Evolutionary conservation across 208 protist genomes (phyloP).

Genomic region (Naegleria gruberi): DNA sequence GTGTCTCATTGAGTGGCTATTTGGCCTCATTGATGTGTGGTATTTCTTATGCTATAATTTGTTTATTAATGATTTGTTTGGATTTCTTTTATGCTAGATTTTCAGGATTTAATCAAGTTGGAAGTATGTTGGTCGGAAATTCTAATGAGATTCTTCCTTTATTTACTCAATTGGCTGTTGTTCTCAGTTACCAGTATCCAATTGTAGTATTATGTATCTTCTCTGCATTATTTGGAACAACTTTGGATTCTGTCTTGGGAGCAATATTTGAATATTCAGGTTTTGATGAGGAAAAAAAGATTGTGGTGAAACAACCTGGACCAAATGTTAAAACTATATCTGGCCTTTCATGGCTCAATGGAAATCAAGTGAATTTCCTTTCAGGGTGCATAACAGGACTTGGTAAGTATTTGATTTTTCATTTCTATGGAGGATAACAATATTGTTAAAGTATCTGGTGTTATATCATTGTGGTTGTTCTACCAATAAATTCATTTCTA

Average conservation of each 20-base stretch:
- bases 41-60: not conserved
- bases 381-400: not conserved
- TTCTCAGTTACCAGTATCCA: not conserved
- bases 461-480: too few species aligned
- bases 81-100: not conserved
- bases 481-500: too few species aligned
- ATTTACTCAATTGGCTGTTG: not conserved
- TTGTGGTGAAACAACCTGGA: not conserved
- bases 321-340: not conserved
- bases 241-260: not conserved
- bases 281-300: not conserved
- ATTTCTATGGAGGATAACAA: too few species aligned
- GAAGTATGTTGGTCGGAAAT: not conserved
- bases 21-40: not conserved
- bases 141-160: not conserved
- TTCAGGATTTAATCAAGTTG: not conserved
- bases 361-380: not conserved
- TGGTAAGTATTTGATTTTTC: not conserved
- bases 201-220: not conserved
- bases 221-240: not conserved
- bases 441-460: too few species aligned
- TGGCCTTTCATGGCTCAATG: not conserved
- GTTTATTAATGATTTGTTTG: not conserved
- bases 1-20: not conserved
- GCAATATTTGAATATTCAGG: conserved; percentile 13